phyloP scores from a whole-genome alignment of 306 rosid species.

The Begonia loranthoides region DNA sequence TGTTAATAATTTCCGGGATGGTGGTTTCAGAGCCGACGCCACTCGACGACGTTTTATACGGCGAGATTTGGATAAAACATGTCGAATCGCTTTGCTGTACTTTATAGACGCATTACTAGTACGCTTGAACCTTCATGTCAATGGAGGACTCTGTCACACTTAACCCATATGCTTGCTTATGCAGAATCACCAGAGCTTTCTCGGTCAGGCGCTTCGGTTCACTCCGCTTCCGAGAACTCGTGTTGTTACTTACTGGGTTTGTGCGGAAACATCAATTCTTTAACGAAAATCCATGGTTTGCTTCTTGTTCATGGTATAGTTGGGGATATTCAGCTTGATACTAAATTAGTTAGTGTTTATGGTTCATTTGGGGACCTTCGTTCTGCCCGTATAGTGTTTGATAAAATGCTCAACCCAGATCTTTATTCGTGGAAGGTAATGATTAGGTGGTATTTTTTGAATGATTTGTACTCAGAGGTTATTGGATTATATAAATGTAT shows the following conservation, averaged over 20 bases:
- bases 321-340: constrained; percentile 16
- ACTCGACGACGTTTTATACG: too few species aligned
- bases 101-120: background rate
- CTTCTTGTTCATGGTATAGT: constrained; percentile 30
- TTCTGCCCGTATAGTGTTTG: constrained; percentile 44
- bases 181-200: constrained; percentile 7
- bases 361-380: constrained; percentile 33
- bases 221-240: constrained; percentile 17
- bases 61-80: background rate
- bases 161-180: background rate
- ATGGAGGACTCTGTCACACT: constrained; percentile 10
- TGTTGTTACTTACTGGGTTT: constrained; percentile 23
- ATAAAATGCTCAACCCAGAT: constrained; percentile 32
- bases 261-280: constrained; percentile 30
- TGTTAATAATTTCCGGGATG: too few species aligned
- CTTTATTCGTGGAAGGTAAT: constrained; percentile 48
- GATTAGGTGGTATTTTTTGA: constrained; percentile 51
- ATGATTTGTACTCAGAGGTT: constrained; percentile 27
- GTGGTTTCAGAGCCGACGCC: too few species aligned
- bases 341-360: constrained; percentile 40
- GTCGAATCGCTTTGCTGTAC: constrained; percentile 8
- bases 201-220: constrained; percentile 11
- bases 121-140: constrained; percentile 7
- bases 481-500: constrained; percentile 24
- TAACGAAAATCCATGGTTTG: constrained; percentile 36